Base-by-base conservation (phyloP, 495 filamentous ascomycete species). In the Penicillium verhagenii region DNA sequence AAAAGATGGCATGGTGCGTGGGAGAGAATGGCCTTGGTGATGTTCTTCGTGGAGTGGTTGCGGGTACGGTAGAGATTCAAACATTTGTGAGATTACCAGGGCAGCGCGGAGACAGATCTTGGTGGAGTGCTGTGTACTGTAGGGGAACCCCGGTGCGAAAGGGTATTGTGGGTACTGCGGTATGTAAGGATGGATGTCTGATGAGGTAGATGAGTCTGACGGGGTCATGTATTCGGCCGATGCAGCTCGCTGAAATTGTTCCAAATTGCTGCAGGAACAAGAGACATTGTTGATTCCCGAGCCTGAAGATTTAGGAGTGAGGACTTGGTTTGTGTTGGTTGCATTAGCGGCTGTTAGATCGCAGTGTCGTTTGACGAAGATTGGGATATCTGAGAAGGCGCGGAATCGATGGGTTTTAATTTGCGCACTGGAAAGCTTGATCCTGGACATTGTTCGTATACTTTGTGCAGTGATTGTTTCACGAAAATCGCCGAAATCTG, bases 331-430 rank as follows among this genome's bases (percentile, higher is more conserved):
- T 20, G 67, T 40, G 11, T 66, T 63, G 45, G 52, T 58, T 24
- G 74, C 63, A 6, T 69, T 67, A 18, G 69, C 68, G 16, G 69
- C 58, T 24, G 72, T 76, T 5, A 86, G 66, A 55, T 84, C 82
- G 59, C 81, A 86, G 42, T 84, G 82, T 50, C 76, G 79, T 40
- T 77, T 79, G 11, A 79, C 74, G 65, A 84, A 86, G 13, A 86
- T 74, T 8, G 82, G 82, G 1, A 82, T 75, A 53, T 86, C 81
- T 39, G 75, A 79, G 63, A 86, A 86, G 29, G 82, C 82, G 58
- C 76, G 71, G 57, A 82, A 84, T 14, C 82, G 80, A 46, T 86
- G 82, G 1, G 78, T 68, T 60, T 84, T 86, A 52, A 86, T 84
- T 64, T 82, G 73, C 24, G 82, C 80, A 70, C 82, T 85, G 37